These are phyloP conservation scores for Umbelopsis sp. DNA, from an alignment of 192 early-diverging fungal genomes.

Conservation along the genomic window DNA sequence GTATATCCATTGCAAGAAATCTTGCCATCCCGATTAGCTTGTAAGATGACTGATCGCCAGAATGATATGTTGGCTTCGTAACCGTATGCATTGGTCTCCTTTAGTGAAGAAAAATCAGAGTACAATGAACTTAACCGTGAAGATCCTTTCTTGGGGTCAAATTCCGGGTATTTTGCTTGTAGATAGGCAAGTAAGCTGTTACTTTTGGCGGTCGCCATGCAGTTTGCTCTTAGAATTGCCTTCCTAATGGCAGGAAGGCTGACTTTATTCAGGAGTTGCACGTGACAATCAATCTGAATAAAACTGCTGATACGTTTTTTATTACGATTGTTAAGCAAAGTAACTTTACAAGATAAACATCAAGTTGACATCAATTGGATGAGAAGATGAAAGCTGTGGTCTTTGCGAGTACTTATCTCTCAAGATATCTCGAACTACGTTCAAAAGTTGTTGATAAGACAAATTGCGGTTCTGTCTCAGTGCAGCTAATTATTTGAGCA, in stretches of 20 bases:
- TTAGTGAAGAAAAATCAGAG: constrained; percentile 45
- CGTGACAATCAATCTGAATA: too few species aligned
- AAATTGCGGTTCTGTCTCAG: constrained; percentile 58
- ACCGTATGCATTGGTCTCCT: constrained; percentile 42
- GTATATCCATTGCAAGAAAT: constrained; percentile 3
- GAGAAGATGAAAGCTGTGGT: constrained; percentile 74
- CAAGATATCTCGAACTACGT: constrained; percentile 67
- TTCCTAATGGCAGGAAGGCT: neutral
- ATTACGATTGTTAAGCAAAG: neutral
- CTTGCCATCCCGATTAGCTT: constrained; percentile 33
- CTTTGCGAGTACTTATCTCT: constrained; percentile 68
- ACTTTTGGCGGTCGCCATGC: constrained; percentile 23
- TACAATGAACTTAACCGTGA: constrained; percentile 42
- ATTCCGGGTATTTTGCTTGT: constrained; percentile 14
- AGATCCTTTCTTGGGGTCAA: constrained; percentile 12
- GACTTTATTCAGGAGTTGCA: neutral
- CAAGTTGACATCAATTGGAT: constrained; percentile 53
- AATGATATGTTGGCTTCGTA: constrained; percentile 44
- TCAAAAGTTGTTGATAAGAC: constrained; percentile 72
- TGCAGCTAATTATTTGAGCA: constrained; percentile 31
- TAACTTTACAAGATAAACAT: constrained; percentile 22
- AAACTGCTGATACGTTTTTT: neutral
- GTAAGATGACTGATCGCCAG: constrained; percentile 43
- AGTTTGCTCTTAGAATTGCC: neutral
- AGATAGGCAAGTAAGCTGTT: constrained; percentile 13